Conservation (phyloP, 1,284 basidiomycete genomes). For the Apiotrichum akiyoshidainum region DNA sequence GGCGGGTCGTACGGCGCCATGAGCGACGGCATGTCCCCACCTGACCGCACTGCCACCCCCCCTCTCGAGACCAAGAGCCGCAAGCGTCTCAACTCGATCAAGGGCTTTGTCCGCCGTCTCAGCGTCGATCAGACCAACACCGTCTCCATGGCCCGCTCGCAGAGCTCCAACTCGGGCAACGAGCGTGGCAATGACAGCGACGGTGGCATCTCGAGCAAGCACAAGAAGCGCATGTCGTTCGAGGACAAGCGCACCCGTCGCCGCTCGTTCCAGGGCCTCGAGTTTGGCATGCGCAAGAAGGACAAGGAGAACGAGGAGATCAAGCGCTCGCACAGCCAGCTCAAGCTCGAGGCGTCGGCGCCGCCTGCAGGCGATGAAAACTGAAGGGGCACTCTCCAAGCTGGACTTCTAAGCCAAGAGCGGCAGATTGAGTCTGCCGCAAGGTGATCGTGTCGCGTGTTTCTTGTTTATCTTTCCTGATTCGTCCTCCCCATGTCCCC, state of each 20-base stretch:
- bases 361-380: neutral
- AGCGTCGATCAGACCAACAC: constrained; percentile 7
- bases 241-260: constrained; percentile 2
- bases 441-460: no score
- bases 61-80: constrained; percentile 17
- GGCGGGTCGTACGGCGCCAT: no score
- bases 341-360: neutral
- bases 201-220: neutral
- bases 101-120: constrained; percentile 44
- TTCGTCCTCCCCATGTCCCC: no score
- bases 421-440: no score
- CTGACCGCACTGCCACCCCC: neutral
- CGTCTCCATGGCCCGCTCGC: neutral
- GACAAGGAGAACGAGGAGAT: no score
- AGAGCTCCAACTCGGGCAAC: neutral
- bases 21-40: no score
- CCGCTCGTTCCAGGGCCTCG: constrained; percentile 1
- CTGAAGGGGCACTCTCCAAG: no score
- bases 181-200: neutral
- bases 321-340: no score
- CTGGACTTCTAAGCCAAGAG: no score
- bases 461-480: no score
- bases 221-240: constrained; percentile 8
- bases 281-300: neutral
- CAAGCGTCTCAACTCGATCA: constrained; percentile 42